Evolutionary conservation across 179 eudicot genomes (phyloP), one percentile per base, ranked within the genome.

Genomic region (Vitellaria paradoxa): DNA sequence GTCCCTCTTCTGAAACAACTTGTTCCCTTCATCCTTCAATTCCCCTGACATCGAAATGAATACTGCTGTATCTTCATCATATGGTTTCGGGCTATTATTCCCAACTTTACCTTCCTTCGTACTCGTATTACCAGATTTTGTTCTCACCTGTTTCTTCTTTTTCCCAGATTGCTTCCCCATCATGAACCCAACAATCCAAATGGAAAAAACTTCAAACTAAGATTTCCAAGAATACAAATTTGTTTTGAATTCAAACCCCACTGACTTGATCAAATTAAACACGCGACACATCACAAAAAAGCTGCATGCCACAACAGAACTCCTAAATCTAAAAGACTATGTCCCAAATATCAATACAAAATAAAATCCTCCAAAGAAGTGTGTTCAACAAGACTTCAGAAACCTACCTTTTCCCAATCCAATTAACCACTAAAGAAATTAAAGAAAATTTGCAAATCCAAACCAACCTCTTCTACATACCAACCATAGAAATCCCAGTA

Each of bases 21-120:
- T 91, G 79, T 96, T 94, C 52, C 99, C 99, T 67, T 96, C 99
- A 26, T 89, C 94, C 79, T 92, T 96, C 77, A 89, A 80, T 65
- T 90, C 92, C 70, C 86, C 88, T 1, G 99, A 85, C 89, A 90
- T 89, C 7, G 89, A 84, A 76, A 92, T 86, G 85, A 96, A 94
- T 4, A 88, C 83, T 9, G 78, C 90, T 4, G 93, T 86, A 62
- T 96, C 99, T 56, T 87, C 78, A 76, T 96, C 97, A 70, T 82
- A 87, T 10, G 74, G 77, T 82, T 77, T 89, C 2, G 85, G 87
- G 73, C 86, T 89, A 80, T 65, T 82, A 9, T 86, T 87, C 49
- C 61, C 75, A n/a, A 62, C 64, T 77, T 73, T 87, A 74, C 77
- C 78, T 68, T 80, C 91, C 62, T 74, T 91, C 9, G 47, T 20